Evolutionary conservation across 129 eudicot species (phyloP).

Genomic region (Logfia minima): DNA sequence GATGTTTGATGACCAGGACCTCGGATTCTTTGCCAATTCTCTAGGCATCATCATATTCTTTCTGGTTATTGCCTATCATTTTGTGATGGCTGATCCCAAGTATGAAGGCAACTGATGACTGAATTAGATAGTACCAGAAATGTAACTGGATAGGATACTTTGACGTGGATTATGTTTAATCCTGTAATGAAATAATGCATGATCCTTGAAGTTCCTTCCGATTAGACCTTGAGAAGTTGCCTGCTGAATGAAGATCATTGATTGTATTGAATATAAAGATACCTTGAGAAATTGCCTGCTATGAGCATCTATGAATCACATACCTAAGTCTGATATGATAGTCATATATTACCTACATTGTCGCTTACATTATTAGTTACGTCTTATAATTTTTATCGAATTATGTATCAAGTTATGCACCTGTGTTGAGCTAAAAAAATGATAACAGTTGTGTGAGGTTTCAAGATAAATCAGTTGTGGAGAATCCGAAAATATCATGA

Average conservation of each 20-base stretch:
- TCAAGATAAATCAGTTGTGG: too few species aligned
- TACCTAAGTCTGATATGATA: conserved; percentile 21
- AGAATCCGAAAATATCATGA: neutral
- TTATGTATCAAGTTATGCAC: too few species aligned
- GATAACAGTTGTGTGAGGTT: too few species aligned
- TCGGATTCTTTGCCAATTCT: conserved; percentile 82
- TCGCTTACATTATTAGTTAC: neutral
- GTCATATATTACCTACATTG: neutral
- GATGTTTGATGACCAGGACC: conserved; percentile 91
- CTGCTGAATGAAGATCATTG: conserved; percentile 19
- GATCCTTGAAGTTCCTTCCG: neutral
- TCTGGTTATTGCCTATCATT: conserved; percentile 80
- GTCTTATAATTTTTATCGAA: too few species aligned
- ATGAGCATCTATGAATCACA: neutral
- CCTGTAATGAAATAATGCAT: conserved; percentile 14
- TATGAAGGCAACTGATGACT: conserved; percentile 58
- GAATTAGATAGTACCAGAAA: conserved; percentile 14
- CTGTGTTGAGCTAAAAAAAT: too few species aligned
- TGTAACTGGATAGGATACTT: conserved; percentile 11
- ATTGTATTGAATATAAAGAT: conserved; percentile 5
- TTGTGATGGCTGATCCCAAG: conserved; percentile 78
- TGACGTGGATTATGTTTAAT: conserved; percentile 5
- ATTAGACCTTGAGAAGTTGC: conserved; percentile 16
- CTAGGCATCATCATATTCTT: conserved; percentile 69
- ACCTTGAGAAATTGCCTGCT: too few species aligned